Evolutionary conservation across 2,329 filamentous ascomycete genomes (phyloP).

Genomic region (Tolypocladium ovalisporum): DNA sequence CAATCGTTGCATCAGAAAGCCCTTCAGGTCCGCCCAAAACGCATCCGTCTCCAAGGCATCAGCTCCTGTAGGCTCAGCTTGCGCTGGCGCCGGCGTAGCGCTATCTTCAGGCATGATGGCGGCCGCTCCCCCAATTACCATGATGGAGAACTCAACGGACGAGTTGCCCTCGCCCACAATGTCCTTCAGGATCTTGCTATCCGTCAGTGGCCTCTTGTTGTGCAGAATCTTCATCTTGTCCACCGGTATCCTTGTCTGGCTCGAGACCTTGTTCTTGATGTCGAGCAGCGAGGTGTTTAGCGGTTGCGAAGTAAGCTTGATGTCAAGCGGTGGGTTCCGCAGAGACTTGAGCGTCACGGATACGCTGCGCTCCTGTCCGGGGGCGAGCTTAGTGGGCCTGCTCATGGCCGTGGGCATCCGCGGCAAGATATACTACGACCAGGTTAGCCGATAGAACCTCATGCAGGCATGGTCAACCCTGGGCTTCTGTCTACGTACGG

Average conservation of each 20-base stretch:
- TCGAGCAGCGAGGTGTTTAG: conserved; percentile 66
- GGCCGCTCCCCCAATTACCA: conserved; percentile 67
- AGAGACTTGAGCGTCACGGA: conserved; percentile 62
- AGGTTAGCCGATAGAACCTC: neutral
- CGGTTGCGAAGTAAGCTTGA: conserved; percentile 52
- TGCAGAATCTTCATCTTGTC: conserved; percentile 78
- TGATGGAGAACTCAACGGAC: conserved; percentile 67
- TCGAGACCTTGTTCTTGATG: conserved; percentile 60
- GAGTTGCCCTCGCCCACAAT: conserved; percentile 42
- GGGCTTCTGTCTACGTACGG: conserved; percentile 45
- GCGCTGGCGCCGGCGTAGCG: conserved; percentile 14
- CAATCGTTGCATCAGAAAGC: conserved; percentile 69
- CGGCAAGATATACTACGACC: conserved; percentile 56
- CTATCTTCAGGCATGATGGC: conserved; percentile 30
- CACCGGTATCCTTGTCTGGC: conserved; percentile 50
- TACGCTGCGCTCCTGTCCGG: conserved; percentile 40
- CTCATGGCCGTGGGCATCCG: conserved; percentile 49
- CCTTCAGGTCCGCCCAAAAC: conserved; percentile 82
- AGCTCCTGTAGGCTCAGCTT: conserved; percentile 30
- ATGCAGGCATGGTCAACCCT: neutral
- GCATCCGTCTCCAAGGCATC: conserved; percentile 55
- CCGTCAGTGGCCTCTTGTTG: conserved; percentile 75
- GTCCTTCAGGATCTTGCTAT: conserved; percentile 69
- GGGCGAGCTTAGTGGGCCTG: conserved; percentile 35
- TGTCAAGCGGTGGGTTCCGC: conserved; percentile 60